These are phyloP conservation scores for Penicillium sp. DNA, from an alignment of 2,329 filamentous ascomycete genomes.

Conservation along the genomic window DNA sequence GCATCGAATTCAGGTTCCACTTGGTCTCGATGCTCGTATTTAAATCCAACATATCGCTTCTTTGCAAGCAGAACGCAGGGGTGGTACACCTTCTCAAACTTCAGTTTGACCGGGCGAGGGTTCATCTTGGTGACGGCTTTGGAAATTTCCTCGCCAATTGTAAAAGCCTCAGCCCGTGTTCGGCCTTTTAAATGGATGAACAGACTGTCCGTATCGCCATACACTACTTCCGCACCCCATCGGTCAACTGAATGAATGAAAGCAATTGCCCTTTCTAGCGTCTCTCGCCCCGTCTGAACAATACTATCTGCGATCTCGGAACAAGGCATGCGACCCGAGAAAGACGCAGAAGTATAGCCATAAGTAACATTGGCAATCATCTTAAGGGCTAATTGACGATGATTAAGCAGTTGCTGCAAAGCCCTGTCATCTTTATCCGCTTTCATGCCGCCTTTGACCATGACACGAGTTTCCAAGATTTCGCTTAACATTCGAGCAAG, in stretches of 20 bases:
- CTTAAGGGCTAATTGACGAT: constrained; percentile 89
- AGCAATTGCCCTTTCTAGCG: constrained; percentile 87
- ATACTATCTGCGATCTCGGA: constrained; percentile 98
- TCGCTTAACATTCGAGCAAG: constrained; percentile 95
- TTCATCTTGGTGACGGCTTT: constrained; percentile 83
- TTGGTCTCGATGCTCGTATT: constrained; percentile 79
- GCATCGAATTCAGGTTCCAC: constrained; percentile 85
- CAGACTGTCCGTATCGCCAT: constrained; percentile 93
- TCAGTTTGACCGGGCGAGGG: constrained; percentile 86
- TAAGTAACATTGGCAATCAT: constrained; percentile 98
- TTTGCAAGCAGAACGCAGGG: constrained; percentile 92
- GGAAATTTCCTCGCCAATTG: constrained; percentile 88
- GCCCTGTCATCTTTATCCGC: constrained; percentile 81
- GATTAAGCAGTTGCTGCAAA: constrained; percentile 83
- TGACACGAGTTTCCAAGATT: constrained; percentile 90
- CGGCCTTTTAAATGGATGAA: constrained; percentile 88
- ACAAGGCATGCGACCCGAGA: constrained; percentile 96
- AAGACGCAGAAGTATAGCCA: constrained; percentile 93
- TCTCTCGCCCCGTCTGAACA: constrained; percentile 92
- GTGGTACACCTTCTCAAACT: constrained; percentile 98
- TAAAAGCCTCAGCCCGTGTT: constrained; percentile 82
- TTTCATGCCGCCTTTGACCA: constrained; percentile 98
- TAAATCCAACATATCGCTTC: constrained; percentile 97
- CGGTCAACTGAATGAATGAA: constrained; percentile 80
- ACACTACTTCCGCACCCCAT: constrained; percentile 96